Conservation (phyloP, 495 filamentous ascomycete genomes). For the Physcia stellaris region DNA sequence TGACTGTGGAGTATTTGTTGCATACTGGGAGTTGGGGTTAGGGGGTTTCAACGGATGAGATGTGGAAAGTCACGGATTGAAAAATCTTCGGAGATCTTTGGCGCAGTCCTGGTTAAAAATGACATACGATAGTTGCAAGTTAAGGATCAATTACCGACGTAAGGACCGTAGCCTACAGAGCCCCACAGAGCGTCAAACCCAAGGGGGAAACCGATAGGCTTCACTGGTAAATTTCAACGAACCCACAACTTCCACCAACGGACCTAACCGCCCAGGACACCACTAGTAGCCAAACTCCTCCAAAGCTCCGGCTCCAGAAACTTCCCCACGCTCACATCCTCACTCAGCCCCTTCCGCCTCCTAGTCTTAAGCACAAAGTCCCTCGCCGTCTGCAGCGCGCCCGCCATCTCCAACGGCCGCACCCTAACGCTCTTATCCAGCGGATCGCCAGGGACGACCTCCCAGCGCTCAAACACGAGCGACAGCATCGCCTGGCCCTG, state of each 20-base stretch:
- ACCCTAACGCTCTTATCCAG: conserved; percentile 75
- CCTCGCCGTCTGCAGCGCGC: conserved; percentile 72
- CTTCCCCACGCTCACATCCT: conserved; percentile 90
- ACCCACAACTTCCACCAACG: too few relatives aligned
- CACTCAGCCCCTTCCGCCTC: conserved; percentile 80
- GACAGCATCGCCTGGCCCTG: conserved; percentile 82
- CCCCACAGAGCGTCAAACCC: too few relatives aligned
- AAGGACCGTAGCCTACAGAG: too few relatives aligned
- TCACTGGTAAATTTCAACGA: not conserved
- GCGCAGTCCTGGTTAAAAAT: not conserved
- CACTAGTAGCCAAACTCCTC: conserved; percentile 74
- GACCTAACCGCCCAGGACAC: conserved; percentile 61
- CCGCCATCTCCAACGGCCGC: conserved; percentile 73
- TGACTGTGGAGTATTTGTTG: not conserved
- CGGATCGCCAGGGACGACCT: conserved; percentile 86
- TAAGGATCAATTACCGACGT: too few relatives aligned
- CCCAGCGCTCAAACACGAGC: conserved; percentile 94
- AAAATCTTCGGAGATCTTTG: not conserved
- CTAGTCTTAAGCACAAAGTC: conserved; percentile 96
- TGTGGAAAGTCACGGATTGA: not conserved
- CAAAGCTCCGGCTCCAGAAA: conserved; percentile 93
- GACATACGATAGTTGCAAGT: too few relatives aligned
- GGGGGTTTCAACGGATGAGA: not conserved
- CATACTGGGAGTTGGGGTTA: not conserved
- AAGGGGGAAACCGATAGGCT: too few relatives aligned